Base-by-base conservation (phyloP, 129 eudicot genomes). In the Silybum marianum region DNA sequence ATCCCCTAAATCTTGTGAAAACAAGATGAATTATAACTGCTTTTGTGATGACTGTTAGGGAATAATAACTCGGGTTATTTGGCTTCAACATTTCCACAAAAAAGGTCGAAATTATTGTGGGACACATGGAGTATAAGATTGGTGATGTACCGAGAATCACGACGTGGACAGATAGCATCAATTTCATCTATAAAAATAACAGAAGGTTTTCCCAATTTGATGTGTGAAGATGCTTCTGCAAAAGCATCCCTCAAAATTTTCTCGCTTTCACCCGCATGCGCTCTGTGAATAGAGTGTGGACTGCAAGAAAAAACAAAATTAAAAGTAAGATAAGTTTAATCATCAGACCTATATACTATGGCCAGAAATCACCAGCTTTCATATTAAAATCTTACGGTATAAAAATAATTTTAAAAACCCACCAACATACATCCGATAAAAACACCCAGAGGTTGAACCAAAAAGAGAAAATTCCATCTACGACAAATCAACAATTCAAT, bases 241-340 rank as follows among this genome's bases (percentile, higher is more conserved):
- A 95, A 95, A 80, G 99, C 97, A 79, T 92, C 95, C 32, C 98
- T 86, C 76, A 95, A 81, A 46, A 87, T 85, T 89, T 84, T 88
- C 91, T 95, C 99, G 70, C 98, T 95, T 86, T 93, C 97, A 81
- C 98, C 98, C 2, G 96, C 99, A 88, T 92, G 88, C 58, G 93
- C 87, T 78, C 96, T 91, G 78, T 88, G 96, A 79, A 95, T 93
- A 75, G 99, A 85, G 81, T 95, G 97, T 26, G 99, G 99, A 86
- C 98, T 95, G 95, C 92, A 84, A 85, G 74, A 76, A 54, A 84
- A 48, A 76, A 34, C 66, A 72, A 67, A 78, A 77, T 2, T 58
- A 84, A 46, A 72, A 19, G 60, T 36, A 58, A 36, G 0, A 80
- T 73, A 60, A 25, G 32, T 78, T 8, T 18, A 70, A 78, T 58